Evolutionary conservation across 2,329 filamentous ascomycete genomes (phyloP).

Genomic region (Metarhizium anisopliae): DNA sequence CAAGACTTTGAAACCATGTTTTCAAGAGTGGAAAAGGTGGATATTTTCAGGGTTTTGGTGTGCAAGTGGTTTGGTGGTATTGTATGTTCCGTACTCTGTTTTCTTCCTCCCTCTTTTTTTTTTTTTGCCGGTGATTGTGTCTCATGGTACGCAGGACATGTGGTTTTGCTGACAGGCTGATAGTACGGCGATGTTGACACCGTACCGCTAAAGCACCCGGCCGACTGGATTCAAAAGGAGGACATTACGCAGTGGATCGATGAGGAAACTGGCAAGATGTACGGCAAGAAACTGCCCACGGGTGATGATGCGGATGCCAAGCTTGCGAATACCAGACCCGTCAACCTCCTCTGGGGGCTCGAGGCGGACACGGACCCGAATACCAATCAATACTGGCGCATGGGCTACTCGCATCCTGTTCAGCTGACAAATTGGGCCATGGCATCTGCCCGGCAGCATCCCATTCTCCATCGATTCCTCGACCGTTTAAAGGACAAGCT

Average conservation of each 20-base stretch:
- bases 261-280: conserved; percentile 8
- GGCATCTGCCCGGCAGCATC: conserved; percentile 14
- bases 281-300: conserved; percentile 4
- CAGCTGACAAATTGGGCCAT: conserved; percentile 18
- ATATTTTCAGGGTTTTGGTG: conserved; percentile 14
- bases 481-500: conserved; percentile 9
- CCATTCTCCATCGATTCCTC: conserved; percentile 12
- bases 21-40: conserved; percentile 13
- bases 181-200: conserved; percentile 18
- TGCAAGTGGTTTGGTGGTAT: conserved; percentile 16
- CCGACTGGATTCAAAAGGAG: conserved; percentile 11
- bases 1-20: conserved; percentile 10
- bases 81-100: conserved; percentile 9
- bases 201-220: conserved; percentile 14
- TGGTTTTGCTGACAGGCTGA: neutral
- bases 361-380: conserved; percentile 15
- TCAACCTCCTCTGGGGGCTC: conserved; percentile 15
- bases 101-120: neutral
- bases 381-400: conserved; percentile 14
- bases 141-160: neutral
- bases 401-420: conserved; percentile 16
- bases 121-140: neutral
- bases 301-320: neutral
- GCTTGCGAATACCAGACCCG: conserved; percentile 4
- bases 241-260: conserved; percentile 14